Base-by-base conservation (phyloP, 768 basidiomycete species). In the Mycena haematopus region DNA sequence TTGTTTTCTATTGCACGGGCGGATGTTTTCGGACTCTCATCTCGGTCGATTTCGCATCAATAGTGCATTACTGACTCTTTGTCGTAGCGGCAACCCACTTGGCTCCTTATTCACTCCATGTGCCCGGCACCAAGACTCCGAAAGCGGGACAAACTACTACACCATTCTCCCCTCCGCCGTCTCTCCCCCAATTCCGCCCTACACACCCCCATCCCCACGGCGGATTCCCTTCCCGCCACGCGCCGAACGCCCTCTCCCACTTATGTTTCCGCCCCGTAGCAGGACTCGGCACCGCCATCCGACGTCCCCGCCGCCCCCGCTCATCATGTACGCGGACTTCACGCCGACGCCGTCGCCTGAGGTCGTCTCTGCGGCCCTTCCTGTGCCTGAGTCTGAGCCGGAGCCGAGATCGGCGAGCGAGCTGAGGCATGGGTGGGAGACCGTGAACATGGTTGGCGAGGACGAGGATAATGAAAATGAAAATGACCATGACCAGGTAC, bases 311-410 rank as follows among this genome's bases (percentile, higher is more conserved):
- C 29, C 56, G 19, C 56, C 56, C 2, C 50, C 56, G 13, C 22
- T 15, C 14, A 42, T 40, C 5, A 1, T 63, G 1, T 57, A 53
- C 51, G 62, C 52, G 9, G 44, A 38, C 1, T 58, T 63, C 27
- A 63, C 62, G 22, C 62, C 62, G 1, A 63, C 62, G 44, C 62
- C 62, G 8, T 63, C 56, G 11, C 62, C 62, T 4, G 62, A 63
- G 19, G 24, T 50, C 14, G 15, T 27, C 21, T 15, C 57, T 19
- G 10, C 27, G 21, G 21, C 21, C 0, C 33, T 52, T 1, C 51
- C 51, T 14, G 33, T 5, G 33, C 27, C 19, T 11, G 27, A n/a
- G 7, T 3, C 22, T 36, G 6, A 36, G 13, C 14, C 36, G 13
- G 36, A 36, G 36, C 13, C 13, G 8, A 14, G 36, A 3, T 4